Evolutionary conservation across 495 filamentous ascomycete species (phyloP), one percentile per base, ranked within the genome.

Genomic region (Xylaria grammica): DNA sequence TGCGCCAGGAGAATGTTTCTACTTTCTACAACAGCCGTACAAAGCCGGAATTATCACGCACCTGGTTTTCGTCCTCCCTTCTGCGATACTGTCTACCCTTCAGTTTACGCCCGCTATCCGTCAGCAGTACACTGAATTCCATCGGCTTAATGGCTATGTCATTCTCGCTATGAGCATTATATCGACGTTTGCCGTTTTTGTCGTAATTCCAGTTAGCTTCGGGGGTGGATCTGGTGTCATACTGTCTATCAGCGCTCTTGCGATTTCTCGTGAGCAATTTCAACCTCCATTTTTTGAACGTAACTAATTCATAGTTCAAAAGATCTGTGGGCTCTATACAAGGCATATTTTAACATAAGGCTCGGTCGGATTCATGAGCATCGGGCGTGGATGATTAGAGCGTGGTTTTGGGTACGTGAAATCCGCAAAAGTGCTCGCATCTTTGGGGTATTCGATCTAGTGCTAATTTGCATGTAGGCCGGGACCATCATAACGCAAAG

Each of bases 331-430:
- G 65, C 71, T 19, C 62, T 82, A 20, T 58, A 49, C 0, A 63
- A 84, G 67, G 80, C 83, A 20, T 80, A 75, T 48, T 77, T 77
- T 69, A 87, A 85, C 67, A 79, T 87, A 71, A 83, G 82, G 69
- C 70, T 76, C 3, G 66, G 83, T 8, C 83, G 83, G 57, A 81
- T 88, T 40, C 84, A 85, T 34, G 78, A 86, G 62, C 85, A 88
- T 63, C 72, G 85, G 7, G 80, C 79, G 1, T 88, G 84, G 85
- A 87, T 85, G 84, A 69, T 87, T 20, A 64, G 85, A 38, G 71
- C 78, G 0, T 79, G 79, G 79, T 77, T 72, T 38, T 79, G 78
- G 59, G 73, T 81, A 52, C 75, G 77, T 62, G 65, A 50, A 24
- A 38, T 22, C 3, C 17, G 30, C 20, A 1, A 15, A 4, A 7